Conservation (phyloP, 352 stramenopile genomes). For the Phytophthora brassicae region DNA sequence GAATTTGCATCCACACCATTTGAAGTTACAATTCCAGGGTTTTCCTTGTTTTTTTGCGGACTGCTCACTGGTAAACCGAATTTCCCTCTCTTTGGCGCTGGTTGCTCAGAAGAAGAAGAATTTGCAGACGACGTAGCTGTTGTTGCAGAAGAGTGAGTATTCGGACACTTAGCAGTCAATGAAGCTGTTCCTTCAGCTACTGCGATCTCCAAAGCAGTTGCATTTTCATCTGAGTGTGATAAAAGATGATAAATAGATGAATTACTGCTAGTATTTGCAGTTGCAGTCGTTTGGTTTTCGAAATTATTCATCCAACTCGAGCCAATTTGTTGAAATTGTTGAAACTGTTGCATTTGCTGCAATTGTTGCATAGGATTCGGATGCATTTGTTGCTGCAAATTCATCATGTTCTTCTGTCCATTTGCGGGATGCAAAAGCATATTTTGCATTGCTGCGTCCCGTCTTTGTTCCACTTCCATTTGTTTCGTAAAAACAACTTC, state of each 20-base stretch:
- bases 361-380: constrained; percentile 8
- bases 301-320: constrained; percentile 41
- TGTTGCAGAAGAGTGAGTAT: not conserved
- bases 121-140: not conserved
- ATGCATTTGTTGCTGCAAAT: constrained; percentile 23
- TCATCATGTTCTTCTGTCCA: constrained; percentile 17
- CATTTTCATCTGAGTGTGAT: constrained; percentile 6
- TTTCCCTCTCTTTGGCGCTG: not conserved
- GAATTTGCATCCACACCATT: constrained; percentile 10
- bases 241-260: constrained; percentile 8
- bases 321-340: constrained; percentile 22
- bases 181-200: constrained; percentile 40
- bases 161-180: constrained; percentile 32
- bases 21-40: no score
- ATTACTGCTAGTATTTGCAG: constrained; percentile 27
- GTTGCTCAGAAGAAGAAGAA: constrained; percentile 3
- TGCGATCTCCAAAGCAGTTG: constrained; percentile 30
- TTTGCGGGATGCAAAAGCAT: constrained; percentile 18
- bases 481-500: constrained; percentile 41
- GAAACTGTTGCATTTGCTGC: constrained; percentile 27
- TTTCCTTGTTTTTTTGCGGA: constrained; percentile 9
- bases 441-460: constrained; percentile 23
- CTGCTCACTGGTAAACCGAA: constrained; percentile 2
- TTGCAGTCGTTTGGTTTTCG: constrained; percentile 23
- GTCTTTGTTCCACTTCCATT: constrained; percentile 22